These are phyloP conservation scores for Nakaseomyces nivariensis DNA, from an alignment of 1,139 yeast genomes.

Conservation along the genomic window DNA sequence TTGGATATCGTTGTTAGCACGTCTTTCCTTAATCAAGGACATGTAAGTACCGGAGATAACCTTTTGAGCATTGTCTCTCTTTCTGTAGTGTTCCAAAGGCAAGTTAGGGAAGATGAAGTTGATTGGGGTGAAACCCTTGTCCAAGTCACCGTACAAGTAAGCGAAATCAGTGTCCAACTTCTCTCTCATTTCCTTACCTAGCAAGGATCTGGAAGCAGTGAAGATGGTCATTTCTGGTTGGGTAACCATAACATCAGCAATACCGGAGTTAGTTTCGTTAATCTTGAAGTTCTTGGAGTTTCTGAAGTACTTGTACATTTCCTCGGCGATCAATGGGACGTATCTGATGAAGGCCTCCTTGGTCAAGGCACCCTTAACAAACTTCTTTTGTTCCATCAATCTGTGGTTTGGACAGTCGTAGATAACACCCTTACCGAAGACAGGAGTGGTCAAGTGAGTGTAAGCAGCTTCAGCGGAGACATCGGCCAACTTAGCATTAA, in stretches of 20 bases:
- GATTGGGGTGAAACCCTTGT: conserved; percentile 92
- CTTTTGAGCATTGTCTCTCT: conserved; percentile 80
- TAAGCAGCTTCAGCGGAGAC: conserved; percentile 97
- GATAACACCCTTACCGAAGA: conserved; percentile 92
- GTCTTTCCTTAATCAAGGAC: conserved; percentile 65
- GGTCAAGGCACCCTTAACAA: conserved; percentile 83
- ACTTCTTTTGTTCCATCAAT: conserved; percentile 97
- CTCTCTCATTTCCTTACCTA: conserved; percentile 86
- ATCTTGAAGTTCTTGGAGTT: conserved; percentile 37
- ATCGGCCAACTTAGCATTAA: conserved; percentile 80
- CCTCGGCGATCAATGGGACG: conserved; percentile 82
- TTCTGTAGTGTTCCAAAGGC: conserved; percentile 78
- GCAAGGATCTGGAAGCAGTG: conserved; percentile 84
- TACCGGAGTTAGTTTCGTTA: conserved; percentile 36
- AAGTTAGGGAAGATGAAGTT: conserved; percentile 92
- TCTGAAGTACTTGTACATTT: conserved; percentile 55
- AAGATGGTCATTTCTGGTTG: conserved; percentile 95
- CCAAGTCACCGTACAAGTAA: conserved; percentile 76
- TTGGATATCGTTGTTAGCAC: conserved; percentile 63
- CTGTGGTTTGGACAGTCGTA: conserved; percentile 92
- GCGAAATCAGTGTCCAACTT: conserved; percentile 81
- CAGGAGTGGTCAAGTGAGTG: conserved; percentile 91
- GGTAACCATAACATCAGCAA: conserved; percentile 62
- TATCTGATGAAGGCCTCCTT: conserved; percentile 73
- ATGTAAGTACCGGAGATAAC: conserved; percentile 73